phyloP scores from a whole-genome alignment of 2,329 filamentous ascomycete species.

The Penicillium corylophilum region DNA sequence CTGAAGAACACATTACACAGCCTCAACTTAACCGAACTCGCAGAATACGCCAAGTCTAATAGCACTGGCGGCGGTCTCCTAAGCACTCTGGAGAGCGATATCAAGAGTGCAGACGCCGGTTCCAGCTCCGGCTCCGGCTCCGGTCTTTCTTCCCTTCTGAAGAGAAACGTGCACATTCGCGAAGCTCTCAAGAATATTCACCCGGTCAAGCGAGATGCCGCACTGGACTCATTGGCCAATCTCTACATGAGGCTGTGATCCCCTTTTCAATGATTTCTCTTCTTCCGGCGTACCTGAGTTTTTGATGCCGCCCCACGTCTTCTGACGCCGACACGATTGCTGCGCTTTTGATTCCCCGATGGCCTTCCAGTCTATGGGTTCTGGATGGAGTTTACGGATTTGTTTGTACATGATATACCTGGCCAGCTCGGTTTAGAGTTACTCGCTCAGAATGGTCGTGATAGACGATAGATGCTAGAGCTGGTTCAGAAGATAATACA shows the following conservation, averaged over 20 bases:
- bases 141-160: conserved; percentile 10
- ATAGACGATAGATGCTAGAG: not conserved
- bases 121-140: not conserved
- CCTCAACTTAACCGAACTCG: conserved; percentile 16
- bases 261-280: not conserved
- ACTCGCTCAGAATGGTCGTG: not conserved
- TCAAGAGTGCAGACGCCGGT: not conserved
- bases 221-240: conserved; percentile 14
- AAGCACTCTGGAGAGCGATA: conserved; percentile 2
- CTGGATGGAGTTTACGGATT: conserved; percentile 10
- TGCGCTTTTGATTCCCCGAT: conserved; percentile 16
- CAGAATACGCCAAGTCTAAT: conserved; percentile 8
- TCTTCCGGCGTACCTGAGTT: conserved; percentile 2
- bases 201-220: conserved; percentile 15
- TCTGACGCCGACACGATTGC: conserved; percentile 16
- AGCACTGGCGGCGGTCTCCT: conserved; percentile 7
- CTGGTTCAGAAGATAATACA: not conserved
- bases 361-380: not conserved
- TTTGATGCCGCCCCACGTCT: not conserved
- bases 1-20: conserved; percentile 33
- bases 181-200: conserved; percentile 10
- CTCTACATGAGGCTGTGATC: conserved; percentile 7
- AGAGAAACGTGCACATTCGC: conserved; percentile 12
- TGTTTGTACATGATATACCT: conserved; percentile 5
- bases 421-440: not conserved